Conservation (phyloP, 257 asterid genomes). For the Mentha longifolia region DNA sequence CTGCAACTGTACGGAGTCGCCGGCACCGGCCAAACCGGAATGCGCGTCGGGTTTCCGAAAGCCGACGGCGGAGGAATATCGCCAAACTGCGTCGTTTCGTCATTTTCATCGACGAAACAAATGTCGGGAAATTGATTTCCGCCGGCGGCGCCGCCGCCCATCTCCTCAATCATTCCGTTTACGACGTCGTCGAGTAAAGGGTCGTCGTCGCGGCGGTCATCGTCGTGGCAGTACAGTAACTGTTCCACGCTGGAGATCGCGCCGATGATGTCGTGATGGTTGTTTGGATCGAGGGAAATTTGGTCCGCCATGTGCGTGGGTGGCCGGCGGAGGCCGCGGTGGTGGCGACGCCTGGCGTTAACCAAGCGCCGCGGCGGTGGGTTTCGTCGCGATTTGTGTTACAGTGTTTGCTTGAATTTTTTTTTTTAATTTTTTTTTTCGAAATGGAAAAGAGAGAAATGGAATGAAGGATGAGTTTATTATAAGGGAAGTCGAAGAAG, state of each 20-base stretch:
- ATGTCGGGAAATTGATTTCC: slow-evolving; percentile 32
- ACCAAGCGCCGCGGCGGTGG: slow-evolving; percentile 55
- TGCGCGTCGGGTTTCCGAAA: slow-evolving; percentile 43
- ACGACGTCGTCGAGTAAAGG: slow-evolving; percentile 25
- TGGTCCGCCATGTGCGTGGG: slow-evolving; percentile 38
- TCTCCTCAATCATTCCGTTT: slow-evolving; percentile 27
- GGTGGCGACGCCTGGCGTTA: slow-evolving; percentile 58
- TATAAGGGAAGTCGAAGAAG: neutral
- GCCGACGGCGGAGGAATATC: slow-evolving; percentile 16
- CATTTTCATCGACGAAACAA: slow-evolving; percentile 10
- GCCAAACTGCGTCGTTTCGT: slow-evolving; percentile 10
- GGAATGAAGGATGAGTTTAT: neutral
- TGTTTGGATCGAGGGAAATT: slow-evolving; percentile 20
- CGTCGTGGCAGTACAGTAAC: slow-evolving; percentile 37
- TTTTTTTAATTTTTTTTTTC: neutral
- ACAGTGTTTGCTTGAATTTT: neutral
- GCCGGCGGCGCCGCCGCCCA: slow-evolving; percentile 11
- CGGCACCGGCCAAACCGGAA: slow-evolving; percentile 48
- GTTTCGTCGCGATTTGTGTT: slow-evolving; percentile 5
- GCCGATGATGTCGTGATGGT: slow-evolving; percentile 28
- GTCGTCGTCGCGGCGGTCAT: neutral
- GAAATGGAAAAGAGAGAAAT: neutral
- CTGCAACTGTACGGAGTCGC: slow-evolving; percentile 55
- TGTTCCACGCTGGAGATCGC: slow-evolving; percentile 26
- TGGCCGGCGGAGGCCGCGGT: neutral